These are phyloP conservation scores for Eucalyptus marginata DNA, from an alignment of 345 rosid genomes.

Conservation along the genomic window DNA sequence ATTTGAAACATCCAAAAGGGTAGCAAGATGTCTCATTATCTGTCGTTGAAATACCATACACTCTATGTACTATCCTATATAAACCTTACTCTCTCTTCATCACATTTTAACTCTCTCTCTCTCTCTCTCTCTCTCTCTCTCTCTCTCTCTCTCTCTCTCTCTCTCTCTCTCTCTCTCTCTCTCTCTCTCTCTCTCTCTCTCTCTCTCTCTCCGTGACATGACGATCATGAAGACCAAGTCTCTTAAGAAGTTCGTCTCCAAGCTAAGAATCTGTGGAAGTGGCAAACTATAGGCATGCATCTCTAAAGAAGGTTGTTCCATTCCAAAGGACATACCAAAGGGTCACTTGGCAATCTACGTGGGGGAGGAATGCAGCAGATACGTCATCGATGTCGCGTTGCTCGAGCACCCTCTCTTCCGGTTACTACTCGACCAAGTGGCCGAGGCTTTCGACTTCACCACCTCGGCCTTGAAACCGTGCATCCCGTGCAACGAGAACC, in stretches of 20 bases:
- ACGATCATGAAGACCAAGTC: background rate
- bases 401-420: slow-evolving; percentile 21
- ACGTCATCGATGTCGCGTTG: slow-evolving; percentile 4
- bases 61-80: background rate
- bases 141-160: no score
- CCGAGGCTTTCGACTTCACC: slow-evolving; percentile 13
- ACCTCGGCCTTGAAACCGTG: background rate
- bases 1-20: background rate
- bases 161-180: no score
- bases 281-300: background rate
- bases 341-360: slow-evolving; percentile 25
- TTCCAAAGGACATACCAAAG: slow-evolving; percentile 26
- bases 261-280: background rate
- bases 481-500: slow-evolving; percentile 16
- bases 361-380: slow-evolving; percentile 22
- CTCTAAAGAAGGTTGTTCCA: background rate
- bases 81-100: background rate
- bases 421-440: slow-evolving; percentile 19
- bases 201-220: background rate
- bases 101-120: background rate
- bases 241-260: background rate
- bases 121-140: no score
- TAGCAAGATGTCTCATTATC: background rate
- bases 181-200: no score
- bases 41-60: background rate